Evolutionary conservation across 345 rosid genomes (phyloP), one percentile per base, ranked within the genome.

Genomic region (Moricandia moricandioides): DNA sequence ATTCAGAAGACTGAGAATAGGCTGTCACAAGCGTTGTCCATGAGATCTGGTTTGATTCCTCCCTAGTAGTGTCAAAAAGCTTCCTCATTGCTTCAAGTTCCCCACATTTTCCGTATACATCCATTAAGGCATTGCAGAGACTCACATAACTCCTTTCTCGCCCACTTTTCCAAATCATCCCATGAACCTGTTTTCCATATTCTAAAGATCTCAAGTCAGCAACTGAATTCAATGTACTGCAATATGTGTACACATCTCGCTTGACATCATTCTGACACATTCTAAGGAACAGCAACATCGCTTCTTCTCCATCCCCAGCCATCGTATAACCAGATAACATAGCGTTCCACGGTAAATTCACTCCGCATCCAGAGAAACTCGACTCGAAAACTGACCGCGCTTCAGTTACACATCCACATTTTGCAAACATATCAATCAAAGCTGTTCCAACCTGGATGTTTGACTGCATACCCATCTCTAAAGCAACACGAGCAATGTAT

Each of bases 1-100:
- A 79, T 31, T 74, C 72, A 34, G 78, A 80, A 55, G 80, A 79
- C 73, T 83, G 91, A 51, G 85, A 79, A 72, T 75, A 75, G n/a
- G 86, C 95, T 56, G 89, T 66, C 86, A 84, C 82, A 45, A 85
- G 83, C 33, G 90, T 77, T 7, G 87, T 87, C 90, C 89, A 86
- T 34, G 92, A 85, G 65, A 89, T 86, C 66, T 85, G 75, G 69
- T 89, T 84, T 72, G 80, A 72, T 21, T 74, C 74, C 51, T 76
- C 78, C 79, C 73, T 82, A 77, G 71, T 82, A 78, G 71, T 72
- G 70, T 86, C 84, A 67, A 87, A 85, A 75, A 89, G 77, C 75
- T 83, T 80, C 84, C 49, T 81, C 70, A 73, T 80, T 3, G 74
- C 72, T 51, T 77, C 72, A 49, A 83, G 79, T 14, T 78, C 79